These are phyloP conservation scores for Cladorrhinum sp. DNA, from an alignment of 2,329 filamentous ascomycete species.

Conservation along the genomic window DNA sequence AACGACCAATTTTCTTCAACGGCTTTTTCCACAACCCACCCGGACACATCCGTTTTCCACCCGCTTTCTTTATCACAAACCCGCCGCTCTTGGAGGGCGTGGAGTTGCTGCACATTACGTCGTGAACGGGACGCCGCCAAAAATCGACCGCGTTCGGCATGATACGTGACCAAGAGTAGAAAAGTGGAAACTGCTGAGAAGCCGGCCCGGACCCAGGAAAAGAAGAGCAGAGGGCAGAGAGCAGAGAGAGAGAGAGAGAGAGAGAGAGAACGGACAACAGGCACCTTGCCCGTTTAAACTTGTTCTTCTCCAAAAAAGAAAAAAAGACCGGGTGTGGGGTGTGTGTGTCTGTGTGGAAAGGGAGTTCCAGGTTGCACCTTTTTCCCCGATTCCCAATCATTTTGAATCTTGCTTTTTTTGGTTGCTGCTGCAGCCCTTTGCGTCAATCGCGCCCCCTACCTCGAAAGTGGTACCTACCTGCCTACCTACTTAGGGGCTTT, in stretches of 20 bases:
- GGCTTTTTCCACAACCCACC: background rate
- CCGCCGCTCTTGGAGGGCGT: background rate
- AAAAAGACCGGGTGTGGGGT: slow-evolving; percentile 9
- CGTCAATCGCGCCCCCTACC: background rate
- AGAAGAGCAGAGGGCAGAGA: background rate
- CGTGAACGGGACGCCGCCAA: slow-evolving; percentile 14
- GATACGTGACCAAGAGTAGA: slow-evolving; percentile 13
- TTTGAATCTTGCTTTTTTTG: slow-evolving; percentile 5
- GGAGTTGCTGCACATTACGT: slow-evolving; percentile 16
- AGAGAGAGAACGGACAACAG: background rate
- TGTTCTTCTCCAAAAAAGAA: slow-evolving; percentile 1
- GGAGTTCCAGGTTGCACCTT: background rate
- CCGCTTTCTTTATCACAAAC: slow-evolving; percentile 8
- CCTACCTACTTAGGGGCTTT: too few relatives aligned
- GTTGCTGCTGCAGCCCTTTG: background rate
- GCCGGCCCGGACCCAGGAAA: slow-evolving; percentile 17
- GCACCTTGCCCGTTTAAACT: background rate
- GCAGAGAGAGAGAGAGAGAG: background rate
- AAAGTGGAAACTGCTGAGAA: background rate
- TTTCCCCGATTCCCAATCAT: slow-evolving; percentile 9
- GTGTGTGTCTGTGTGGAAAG: slow-evolving; percentile 4
- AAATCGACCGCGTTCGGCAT: slow-evolving; percentile 14
- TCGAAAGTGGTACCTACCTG: too few relatives aligned
- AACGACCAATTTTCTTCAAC: background rate
- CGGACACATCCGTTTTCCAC: background rate